phyloP scores from a whole-genome alignment of 139 green algal genomes.

The Coelastrella sp. region DNA sequence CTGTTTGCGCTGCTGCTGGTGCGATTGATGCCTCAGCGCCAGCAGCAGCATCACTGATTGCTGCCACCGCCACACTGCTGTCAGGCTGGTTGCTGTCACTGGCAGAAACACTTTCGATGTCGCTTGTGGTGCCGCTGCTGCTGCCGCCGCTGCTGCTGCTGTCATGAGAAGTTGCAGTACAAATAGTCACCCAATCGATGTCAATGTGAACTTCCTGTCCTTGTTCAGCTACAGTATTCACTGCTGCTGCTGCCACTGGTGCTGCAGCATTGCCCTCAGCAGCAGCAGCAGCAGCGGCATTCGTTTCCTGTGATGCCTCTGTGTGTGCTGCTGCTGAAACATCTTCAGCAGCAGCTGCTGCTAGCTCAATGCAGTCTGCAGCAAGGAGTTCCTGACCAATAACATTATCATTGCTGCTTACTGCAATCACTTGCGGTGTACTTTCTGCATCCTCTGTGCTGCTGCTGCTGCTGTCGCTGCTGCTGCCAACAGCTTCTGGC shows the following conservation, averaged over 20 bases:
- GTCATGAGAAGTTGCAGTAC: background rate
- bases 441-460: no score
- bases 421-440: no score
- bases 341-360: background rate
- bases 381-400: background rate
- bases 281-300: background rate
- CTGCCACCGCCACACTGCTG: background rate
- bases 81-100: background rate
- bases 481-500: no score
- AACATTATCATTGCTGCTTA: background rate
- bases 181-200: background rate
- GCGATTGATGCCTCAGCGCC: no score
- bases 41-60: background rate
- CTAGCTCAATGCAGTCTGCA: no score
- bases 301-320: background rate
- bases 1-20: background rate
- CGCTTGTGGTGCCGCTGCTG: background rate
- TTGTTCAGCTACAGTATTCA: background rate
- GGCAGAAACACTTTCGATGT: background rate
- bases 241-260: no score
- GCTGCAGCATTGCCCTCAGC: no score
- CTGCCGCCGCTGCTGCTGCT: slow-evolving; percentile 16
- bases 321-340: background rate
- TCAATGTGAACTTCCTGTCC: no score
- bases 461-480: no score